Evolutionary conservation across 768 basidiomycete species (phyloP).

Genomic region (Rhodotorula babjevae): DNA sequence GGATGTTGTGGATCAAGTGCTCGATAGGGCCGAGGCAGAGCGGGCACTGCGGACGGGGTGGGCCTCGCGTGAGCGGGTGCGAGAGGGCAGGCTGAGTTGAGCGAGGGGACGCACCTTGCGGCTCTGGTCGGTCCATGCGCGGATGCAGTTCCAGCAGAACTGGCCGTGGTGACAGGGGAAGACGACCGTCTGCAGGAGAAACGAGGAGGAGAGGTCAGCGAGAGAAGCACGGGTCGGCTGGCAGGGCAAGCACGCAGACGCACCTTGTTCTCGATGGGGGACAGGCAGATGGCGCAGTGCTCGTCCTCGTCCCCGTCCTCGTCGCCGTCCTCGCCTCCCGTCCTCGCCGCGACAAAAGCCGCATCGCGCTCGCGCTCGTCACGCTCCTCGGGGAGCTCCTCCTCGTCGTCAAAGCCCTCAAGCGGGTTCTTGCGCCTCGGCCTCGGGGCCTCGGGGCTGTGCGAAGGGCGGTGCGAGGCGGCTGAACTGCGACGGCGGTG

Average conservation of each 20-base stretch:
- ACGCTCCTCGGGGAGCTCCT: not conserved
- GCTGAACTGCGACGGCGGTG: not conserved
- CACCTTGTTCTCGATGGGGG: conserved; percentile 37
- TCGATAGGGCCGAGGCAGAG: conserved; percentile 38
- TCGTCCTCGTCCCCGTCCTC: conserved; percentile 9
- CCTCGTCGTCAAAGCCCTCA: conserved; percentile 26
- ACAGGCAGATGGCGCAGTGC: conserved; percentile 34
- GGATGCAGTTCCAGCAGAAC: conserved; percentile 39
- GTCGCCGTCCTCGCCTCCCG: not conserved
- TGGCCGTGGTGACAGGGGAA: conserved; percentile 32
- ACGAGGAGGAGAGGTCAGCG: not conserved
- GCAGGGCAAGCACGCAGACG: not conserved
- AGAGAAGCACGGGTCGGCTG: too few relatives aligned
- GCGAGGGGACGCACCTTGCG: conserved; percentile 16
- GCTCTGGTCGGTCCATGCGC: conserved; percentile 35
- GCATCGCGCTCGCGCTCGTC: not conserved
- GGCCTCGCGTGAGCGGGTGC: not conserved
- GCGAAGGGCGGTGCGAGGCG: not conserved
- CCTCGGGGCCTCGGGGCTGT: not conserved
- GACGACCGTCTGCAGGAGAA: conserved; percentile 23
- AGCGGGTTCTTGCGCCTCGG: not conserved
- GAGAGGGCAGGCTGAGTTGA: too few relatives aligned
- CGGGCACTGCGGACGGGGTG: conserved; percentile 17
- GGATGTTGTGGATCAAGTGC: conserved; percentile 36
- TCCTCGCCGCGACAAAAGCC: too few relatives aligned